Evolutionary conservation across 805 yeast genomes (phyloP).

Genomic region (Candida chilensis): DNA sequence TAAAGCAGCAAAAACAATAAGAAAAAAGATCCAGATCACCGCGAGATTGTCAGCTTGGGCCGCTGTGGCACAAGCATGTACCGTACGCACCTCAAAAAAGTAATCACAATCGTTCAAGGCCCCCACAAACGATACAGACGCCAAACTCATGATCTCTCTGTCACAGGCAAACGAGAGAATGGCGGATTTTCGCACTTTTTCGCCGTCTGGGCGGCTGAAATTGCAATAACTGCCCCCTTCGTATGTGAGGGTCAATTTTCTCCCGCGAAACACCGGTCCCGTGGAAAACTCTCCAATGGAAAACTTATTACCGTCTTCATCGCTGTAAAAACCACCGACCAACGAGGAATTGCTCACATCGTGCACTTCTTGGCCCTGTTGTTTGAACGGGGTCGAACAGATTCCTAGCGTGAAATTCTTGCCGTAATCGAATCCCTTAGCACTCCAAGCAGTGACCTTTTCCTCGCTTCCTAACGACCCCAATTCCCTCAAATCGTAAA

Average conservation of each 20-base stretch:
- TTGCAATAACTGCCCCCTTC: constrained; percentile 58
- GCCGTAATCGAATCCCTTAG: constrained; percentile 63
- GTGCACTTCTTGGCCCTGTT: constrained; percentile 15
- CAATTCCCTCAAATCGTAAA: constrained; percentile 33
- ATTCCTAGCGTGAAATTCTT: constrained; percentile 69
- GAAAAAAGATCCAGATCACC: constrained; percentile 54
- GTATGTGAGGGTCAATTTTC: constrained; percentile 62
- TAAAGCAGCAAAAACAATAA: constrained; percentile 32
- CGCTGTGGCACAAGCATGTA: constrained; percentile 80
- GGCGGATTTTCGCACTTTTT: constrained; percentile 48
- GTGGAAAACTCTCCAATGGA: constrained; percentile 58
- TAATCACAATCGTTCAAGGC: constrained; percentile 70
- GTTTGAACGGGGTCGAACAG: constrained; percentile 47
- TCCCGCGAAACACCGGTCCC: constrained; percentile 61
- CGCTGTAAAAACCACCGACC: constrained; percentile 53
- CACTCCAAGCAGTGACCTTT: constrained; percentile 44
- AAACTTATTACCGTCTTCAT: constrained; percentile 26
- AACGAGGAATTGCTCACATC: constrained; percentile 26
- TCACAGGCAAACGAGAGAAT: constrained; percentile 72
- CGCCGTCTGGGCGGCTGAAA: constrained; percentile 30
- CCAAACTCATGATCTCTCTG: constrained; percentile 57
- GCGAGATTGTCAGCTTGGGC: constrained; percentile 56
- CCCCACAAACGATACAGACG: constrained; percentile 62
- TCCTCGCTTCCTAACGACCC: constrained; percentile 16
- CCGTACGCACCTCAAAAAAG: constrained; percentile 75